Evolutionary conservation across 805 yeast species (phyloP), one percentile per base, ranked within the genome.

Genomic region (Yamadazyma endophytica): DNA sequence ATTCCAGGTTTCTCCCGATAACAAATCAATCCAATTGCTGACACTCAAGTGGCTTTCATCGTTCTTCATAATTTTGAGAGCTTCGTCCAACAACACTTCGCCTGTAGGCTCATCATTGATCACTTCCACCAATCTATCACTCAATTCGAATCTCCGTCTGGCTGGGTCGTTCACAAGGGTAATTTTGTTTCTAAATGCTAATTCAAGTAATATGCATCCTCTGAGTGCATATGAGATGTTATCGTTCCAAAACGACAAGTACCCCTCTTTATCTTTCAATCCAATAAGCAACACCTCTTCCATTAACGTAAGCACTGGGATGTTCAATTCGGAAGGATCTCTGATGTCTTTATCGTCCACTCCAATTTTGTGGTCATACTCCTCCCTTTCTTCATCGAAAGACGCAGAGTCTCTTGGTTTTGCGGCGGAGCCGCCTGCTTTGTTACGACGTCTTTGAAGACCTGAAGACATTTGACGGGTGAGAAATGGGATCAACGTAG

Each of bases 1-100:
- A 59, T 90, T 92, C 98, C 98, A 92, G 4, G 98, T 92, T 58
- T 92, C 98, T 26, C 94, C 98, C 40, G 88, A 77, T 40, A 92
- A 72, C 36, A 90, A 72, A 56, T 92, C 97, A 45, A 92, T 86
- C 98, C 98, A 92, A 43, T 79, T 79, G 24, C 83, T 73, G 26
- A 92, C 89, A 20, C 87, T 75, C 49, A 86, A 68, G 47, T 76
- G 72, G 31, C 85, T 80, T 38, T 82, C 89, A 53, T 86, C 92
- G 39, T 73, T 72, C 52, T 86, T 86, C 85, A 92, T 92, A 49
- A 89, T 68, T 54, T 82, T 87, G 49, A 92, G 65, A 6, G 97
- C 83, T 61, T 92, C 98, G 63, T 92, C 98, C 40, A 92, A 67
- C 47, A 92, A 70, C 3, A 88, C 95, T 62, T 92, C 98, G 27